Conservation (phyloP, 192 early-diverging fungal species). For the Podila verticillata region DNA sequence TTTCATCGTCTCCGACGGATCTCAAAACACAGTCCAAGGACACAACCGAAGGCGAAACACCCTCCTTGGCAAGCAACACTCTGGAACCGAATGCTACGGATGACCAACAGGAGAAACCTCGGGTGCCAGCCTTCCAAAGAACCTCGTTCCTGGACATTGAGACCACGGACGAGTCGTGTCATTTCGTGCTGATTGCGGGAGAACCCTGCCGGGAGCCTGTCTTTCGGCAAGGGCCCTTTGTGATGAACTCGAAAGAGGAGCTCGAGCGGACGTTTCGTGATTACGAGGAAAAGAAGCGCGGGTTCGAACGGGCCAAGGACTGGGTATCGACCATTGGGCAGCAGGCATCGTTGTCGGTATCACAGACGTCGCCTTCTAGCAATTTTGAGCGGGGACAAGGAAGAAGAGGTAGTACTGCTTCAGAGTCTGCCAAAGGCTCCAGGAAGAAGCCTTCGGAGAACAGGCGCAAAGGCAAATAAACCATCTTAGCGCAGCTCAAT, state of each 20-base stretch:
- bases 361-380: too few species aligned
- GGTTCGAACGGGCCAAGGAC: constrained; percentile 66
- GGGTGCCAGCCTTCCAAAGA: neutral
- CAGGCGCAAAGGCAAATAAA: too few species aligned
- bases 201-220: constrained; percentile 58
- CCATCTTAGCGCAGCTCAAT: too few species aligned
- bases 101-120: neutral
- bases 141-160: neutral
- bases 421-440: too few species aligned
- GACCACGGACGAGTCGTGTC: constrained; percentile 13
- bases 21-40: too few species aligned
- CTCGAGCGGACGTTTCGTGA: constrained; percentile 61
- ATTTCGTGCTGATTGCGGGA: constrained; percentile 51
- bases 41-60: too few species aligned
- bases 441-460: too few species aligned
- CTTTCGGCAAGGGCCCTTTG: constrained; percentile 65
- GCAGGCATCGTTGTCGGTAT: too few species aligned
- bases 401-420: too few species aligned
- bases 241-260: constrained; percentile 68
- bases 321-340: constrained; percentile 54
- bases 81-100: too few species aligned
- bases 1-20: neutral
- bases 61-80: too few species aligned
- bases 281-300: constrained; percentile 66
- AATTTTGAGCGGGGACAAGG: too few species aligned